Conservation (phyloP, 345 rosid species). For the Bruguiera parviflora region DNA sequence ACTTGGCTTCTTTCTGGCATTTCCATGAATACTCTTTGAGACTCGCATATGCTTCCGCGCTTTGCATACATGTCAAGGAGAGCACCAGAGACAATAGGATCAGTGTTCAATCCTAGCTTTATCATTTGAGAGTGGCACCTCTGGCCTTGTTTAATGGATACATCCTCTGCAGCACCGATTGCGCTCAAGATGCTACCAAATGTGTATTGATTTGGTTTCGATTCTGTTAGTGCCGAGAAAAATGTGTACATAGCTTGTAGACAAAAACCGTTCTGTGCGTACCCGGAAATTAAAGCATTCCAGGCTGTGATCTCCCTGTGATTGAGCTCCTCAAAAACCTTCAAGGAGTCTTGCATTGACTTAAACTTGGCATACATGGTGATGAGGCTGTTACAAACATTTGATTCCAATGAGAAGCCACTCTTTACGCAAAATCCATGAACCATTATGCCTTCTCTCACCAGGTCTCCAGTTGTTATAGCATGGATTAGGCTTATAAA, state of each 20-base stretch:
- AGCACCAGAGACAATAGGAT: conserved; percentile 67
- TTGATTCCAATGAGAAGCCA: conserved; percentile 47
- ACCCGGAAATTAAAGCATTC: conserved; percentile 89
- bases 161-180: conserved; percentile 67
- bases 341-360: conserved; percentile 49
- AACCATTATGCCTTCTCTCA: conserved; percentile 49
- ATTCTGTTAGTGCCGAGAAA: conserved; percentile 38
- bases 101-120: conserved; percentile 53
- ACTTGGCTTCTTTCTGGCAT: conserved; percentile 46
- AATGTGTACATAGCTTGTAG: conserved; percentile 55
- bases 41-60: conserved; percentile 76
- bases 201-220: conserved; percentile 64
- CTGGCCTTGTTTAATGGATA: conserved; percentile 72
- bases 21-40: conserved; percentile 59
- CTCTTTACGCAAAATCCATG: conserved; percentile 61
- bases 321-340: conserved; percentile 55
- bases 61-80: conserved; percentile 94
- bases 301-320: conserved; percentile 56
- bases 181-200: conserved; percentile 83
- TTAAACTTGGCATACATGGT: conserved; percentile 82
- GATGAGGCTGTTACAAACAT: conserved; percentile 65
- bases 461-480: conserved; percentile 37
- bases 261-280: conserved; percentile 56
- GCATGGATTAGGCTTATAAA: conserved; percentile 63
- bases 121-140: conserved; percentile 64